Conservation (phyloP, 73 alveolate genomes). For the Stentor coeruleus region DNA sequence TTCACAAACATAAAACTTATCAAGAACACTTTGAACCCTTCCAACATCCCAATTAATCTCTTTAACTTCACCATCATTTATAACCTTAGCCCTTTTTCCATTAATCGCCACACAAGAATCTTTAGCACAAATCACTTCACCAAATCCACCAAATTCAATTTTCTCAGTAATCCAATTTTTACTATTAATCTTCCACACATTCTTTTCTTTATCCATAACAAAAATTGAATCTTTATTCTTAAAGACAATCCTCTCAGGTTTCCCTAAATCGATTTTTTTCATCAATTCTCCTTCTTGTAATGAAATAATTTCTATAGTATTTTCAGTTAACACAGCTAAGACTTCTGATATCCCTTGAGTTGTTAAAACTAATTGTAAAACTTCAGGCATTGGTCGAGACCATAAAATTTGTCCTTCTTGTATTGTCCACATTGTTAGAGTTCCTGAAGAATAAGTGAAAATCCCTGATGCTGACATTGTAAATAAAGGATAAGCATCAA, state of each 20-base stretch:
- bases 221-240: background rate
- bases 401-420: conserved; percentile 4
- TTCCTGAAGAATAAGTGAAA: background rate
- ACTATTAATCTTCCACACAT: background rate
- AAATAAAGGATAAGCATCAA: background rate
- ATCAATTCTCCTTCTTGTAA: background rate
- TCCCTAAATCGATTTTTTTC: background rate
- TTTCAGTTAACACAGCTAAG: background rate
- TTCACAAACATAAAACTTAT: background rate
- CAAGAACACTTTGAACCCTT: background rate
- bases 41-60: background rate
- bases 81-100: background rate
- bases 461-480: background rate
- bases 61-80: background rate
- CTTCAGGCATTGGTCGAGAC: background rate
- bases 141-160: background rate
- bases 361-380: background rate
- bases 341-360: background rate
- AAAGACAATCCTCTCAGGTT: background rate
- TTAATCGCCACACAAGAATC: background rate
- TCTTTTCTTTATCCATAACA: background rate
- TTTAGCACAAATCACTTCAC: background rate
- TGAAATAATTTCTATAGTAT: background rate
- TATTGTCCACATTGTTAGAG: background rate
- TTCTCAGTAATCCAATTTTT: background rate